Base-by-base conservation (phyloP, 768 basidiomycete species). In the Favolaschia claudopus region DNA sequence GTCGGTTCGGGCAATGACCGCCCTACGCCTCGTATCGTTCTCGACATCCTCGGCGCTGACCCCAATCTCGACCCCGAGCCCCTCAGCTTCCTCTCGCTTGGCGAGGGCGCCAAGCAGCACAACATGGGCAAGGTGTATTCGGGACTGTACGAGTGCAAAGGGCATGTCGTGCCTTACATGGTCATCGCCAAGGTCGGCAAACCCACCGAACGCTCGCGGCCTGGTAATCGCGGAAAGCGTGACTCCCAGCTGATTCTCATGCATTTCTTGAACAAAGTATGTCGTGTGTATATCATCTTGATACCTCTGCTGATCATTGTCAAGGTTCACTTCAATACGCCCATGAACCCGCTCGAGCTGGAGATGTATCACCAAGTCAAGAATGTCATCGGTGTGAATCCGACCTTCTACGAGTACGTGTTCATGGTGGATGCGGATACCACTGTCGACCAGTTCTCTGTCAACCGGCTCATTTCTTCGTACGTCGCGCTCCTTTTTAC, bases 291-390 rank as follows among this genome's bases (percentile, higher is more conserved):
- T 46, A 1, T 43, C 24, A 17, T 3, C 53, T 6, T 34, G 4
- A 29, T 10, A 20, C 0, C 17, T n/a, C 13, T 58, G 20, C 55
- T 69, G 17, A 63, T 58, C 37, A 45, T 51, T 28, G 49, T 19
- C 4, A 58, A 95, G 93, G 97, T 99, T 40, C 97, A 99, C 75
- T 99, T 96, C 76, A 93, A 96, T 72, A 75, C 93, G 20, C 89
- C 95, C 0, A 99, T 99, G 97, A 93, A 91, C 69, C 97, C 97
- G 1, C 76, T 96, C 61, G 97, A 99, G 76, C 77, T 99, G 50
- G 97, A 99, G 79, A 96, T 99, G 79, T 99, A 95, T 71, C 97
- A 99, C 72, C 97, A 99, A 75, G 95, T 99, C 83, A 95, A 98
- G 85, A 99, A 99, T 69, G 95, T 99, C 51, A 98, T 99, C 67